phyloP scores from a whole-genome alignment of 768 basidiomycete species.

The Exsudoporus frostii region DNA sequence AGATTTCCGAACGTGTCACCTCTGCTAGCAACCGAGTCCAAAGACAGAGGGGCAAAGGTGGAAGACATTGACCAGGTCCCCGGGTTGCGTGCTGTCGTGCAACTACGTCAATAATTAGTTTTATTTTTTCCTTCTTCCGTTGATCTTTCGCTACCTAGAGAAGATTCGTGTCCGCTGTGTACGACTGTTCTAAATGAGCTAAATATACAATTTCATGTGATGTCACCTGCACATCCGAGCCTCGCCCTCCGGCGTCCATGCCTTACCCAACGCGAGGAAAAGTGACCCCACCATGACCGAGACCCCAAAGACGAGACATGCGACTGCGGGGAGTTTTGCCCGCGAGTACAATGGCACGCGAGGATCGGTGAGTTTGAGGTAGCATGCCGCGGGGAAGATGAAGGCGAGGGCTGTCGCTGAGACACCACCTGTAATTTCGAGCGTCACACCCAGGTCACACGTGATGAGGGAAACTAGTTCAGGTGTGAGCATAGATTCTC shows the following conservation, averaged over 20 bases:
- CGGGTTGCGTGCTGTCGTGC: conserved; percentile 47
- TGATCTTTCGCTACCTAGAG: conserved; percentile 6
- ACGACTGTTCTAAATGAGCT: conserved; percentile 17
- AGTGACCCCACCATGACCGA: conserved; percentile 78
- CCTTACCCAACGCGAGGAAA: conserved; percentile 70
- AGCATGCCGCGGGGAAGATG: conserved; percentile 88
- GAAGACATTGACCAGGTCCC: conserved; percentile 56
- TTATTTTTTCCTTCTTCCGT: not conserved
- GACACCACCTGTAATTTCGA: conserved; percentile 97
- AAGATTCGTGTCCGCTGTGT: conserved; percentile 2
- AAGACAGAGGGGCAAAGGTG: conserved; percentile 58
- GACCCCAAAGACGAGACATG: conserved; percentile 71
- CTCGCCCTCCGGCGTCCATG: conserved; percentile 70
- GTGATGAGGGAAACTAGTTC: conserved; percentile 80
- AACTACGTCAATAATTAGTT: conserved; percentile 15
- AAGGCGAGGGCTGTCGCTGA: conserved; percentile 90
- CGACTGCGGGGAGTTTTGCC: conserved; percentile 69
- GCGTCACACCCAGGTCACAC: conserved; percentile 96
- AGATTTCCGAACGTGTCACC: conserved; percentile 65
- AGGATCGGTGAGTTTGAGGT: conserved; percentile 66
- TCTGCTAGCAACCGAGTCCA: conserved; percentile 66
- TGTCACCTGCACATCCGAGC: conserved; percentile 67
- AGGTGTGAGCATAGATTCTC: not conserved
- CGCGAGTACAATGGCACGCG: conserved; percentile 63
- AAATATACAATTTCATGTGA: conserved; percentile 17